Base-by-base conservation (phyloP, 805 yeast genomes). In the Komagataella mondaviorum region DNA sequence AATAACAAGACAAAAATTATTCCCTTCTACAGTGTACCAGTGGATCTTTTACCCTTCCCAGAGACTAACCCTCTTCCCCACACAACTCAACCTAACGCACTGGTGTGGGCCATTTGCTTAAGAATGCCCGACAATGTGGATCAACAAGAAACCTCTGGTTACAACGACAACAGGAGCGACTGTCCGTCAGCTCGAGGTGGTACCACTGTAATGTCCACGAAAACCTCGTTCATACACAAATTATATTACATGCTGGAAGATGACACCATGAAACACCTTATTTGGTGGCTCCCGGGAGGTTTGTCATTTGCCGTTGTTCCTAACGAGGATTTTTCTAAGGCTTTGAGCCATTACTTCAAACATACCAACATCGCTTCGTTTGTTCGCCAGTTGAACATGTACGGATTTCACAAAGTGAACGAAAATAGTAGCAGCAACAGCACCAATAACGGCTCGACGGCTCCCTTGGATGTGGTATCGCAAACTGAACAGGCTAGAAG, bases 161-260 rank as follows among this genome's bases (percentile, higher is more conserved):
- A 30, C 14, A 30, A 30, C 14, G 39, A 30, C 39, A 14, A 14
- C 39, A 30, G 39, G 39, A 30, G 14, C 14, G 39, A 30, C 14
- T 14, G 39, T 30, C 39, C 39, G 14, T 12, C 39, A 30, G 10
- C 39, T 30, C 39, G 39, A 14, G 14, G 39, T 30, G 39, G 39
- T 30, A 14, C 39, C 39, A 30, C 39, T 10, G 14, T 14, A 30
- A 30, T 30, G 39, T 30, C 39, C 39, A 30, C 39, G 14, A 72
- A 53, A 60, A 51, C 65, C 6, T 63, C 68, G 0, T 91, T 91
- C 68, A 86, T 90, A 54, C 96, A 90, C 67, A 91, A 91, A 63
- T 76, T 91, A 23, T 90, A 87, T 71, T 81, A 84, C 55, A 91
- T 91, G 95, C 75, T 91, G 49, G 95, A 90, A 59, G 96, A 91